A percentile compares a stretch with the other conserved stretches of the same genome.
phyloP scores from a whole-genome alignment of 2,329 filamentous ascomycete species.

The Sporothrix phasma region DNA sequence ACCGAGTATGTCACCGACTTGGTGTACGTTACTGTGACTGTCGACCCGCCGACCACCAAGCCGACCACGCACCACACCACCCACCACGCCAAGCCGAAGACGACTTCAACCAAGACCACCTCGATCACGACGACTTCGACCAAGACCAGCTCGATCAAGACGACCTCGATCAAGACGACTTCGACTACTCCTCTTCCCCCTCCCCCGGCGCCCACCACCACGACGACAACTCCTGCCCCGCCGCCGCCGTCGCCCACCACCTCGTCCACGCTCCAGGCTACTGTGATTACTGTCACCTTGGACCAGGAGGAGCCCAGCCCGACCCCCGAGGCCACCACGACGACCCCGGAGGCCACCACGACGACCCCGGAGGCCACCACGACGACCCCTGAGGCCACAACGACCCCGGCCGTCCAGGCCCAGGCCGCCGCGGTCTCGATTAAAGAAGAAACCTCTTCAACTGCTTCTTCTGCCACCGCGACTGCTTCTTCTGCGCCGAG shows the following conservation, averaged over 20 bases:
- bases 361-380: neutral
- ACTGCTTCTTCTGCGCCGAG: constrained; percentile 16
- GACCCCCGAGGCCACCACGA: too few species aligned
- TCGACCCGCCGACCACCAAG: constrained; percentile 15
- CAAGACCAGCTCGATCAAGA: constrained; percentile 15
- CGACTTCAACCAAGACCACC: constrained; percentile 14
- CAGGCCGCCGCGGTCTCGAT: neutral
- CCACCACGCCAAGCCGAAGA: neutral
- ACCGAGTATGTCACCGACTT: constrained; percentile 34
- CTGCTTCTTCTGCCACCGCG: neutral
- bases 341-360: neutral
- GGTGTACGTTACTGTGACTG: constrained; percentile 38
- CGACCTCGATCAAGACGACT: constrained; percentile 8
- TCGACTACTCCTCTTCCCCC: neutral
- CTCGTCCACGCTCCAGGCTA: neutral
- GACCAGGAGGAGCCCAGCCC: constrained; percentile 2
- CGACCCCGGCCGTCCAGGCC: neutral
- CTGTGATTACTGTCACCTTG: constrained; percentile 8
- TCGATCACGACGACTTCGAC: constrained; percentile 8
- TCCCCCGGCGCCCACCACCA: constrained; percentile 1
- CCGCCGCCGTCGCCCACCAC: constrained; percentile 5
- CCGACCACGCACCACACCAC: constrained; percentile 8
- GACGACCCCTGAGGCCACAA: neutral
- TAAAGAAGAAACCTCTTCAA: neutral
- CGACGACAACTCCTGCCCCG: constrained; percentile 17